Percentiles rank a stretch among this genome's conserved stretches.
phyloP scores from a whole-genome alignment of 148 eudicot species.

The Tetragonia tetragonoides region DNA sequence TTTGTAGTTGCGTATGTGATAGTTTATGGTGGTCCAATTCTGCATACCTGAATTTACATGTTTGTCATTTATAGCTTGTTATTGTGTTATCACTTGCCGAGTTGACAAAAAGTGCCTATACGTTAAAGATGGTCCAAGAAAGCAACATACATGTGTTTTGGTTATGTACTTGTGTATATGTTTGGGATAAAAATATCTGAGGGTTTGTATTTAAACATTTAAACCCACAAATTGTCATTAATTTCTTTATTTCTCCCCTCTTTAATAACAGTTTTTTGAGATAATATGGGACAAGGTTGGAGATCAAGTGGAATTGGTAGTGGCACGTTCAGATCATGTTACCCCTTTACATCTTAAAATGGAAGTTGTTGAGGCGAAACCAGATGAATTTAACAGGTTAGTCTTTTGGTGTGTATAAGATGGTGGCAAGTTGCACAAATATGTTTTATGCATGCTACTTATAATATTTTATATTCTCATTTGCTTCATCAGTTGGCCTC shows the following conservation, averaged over 20 bases:
- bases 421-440: not conserved
- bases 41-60: too few relatives aligned
- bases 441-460: not conserved
- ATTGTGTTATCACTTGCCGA: too few relatives aligned
- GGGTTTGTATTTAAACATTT: not conserved
- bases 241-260: not conserved
- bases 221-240: not conserved
- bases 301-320: not conserved
- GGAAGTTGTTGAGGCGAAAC: not conserved
- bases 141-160: not conserved
- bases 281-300: constrained; percentile 13
- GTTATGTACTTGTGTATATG: not conserved
- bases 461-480: not conserved
- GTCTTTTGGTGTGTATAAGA: constrained; percentile 6
- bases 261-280: constrained; percentile 4
- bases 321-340: not conserved
- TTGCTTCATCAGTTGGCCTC: constrained; percentile 1
- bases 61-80: too few relatives aligned
- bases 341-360: constrained; percentile 8
- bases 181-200: not conserved
- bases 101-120: too few relatives aligned
- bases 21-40: too few relatives aligned
- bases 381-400: constrained; percentile 4
- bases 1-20: too few relatives aligned
- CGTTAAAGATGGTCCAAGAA: too few relatives aligned